Conservation (phyloP, 1,139 yeast species). For the Pichia sp. region DNA sequence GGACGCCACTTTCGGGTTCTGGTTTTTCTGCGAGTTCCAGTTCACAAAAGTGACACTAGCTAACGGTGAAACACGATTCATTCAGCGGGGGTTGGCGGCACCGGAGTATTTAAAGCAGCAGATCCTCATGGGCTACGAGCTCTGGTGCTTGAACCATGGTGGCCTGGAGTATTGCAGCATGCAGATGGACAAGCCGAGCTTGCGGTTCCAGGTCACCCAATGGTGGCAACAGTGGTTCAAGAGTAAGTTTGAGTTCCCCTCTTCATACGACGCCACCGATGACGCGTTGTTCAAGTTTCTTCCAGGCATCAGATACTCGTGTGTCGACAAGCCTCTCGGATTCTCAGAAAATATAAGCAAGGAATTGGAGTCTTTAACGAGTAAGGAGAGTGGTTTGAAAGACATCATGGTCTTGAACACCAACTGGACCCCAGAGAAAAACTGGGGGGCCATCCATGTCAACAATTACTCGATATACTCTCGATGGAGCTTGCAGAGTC, state of each 20-base stretch:
- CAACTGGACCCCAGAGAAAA: conserved; percentile 28
- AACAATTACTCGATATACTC: conserved; percentile 10
- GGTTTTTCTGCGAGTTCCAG: conserved; percentile 26
- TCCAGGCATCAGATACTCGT: conserved; percentile 27
- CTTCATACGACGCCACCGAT: conserved; percentile 22
- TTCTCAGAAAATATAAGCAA: conserved; percentile 26
- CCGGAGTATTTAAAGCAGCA: conserved; percentile 27
- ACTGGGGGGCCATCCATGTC: conserved; percentile 28
- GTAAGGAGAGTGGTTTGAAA: conserved; percentile 14
- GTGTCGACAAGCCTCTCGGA: conserved; percentile 28
- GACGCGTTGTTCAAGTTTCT: conserved; percentile 25
- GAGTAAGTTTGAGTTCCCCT: conserved; percentile 24
- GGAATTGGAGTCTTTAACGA: conserved; percentile 16
- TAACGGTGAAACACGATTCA: conserved; percentile 7
- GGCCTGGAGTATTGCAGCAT: conserved; percentile 13
- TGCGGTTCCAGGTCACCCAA: conserved; percentile 7
- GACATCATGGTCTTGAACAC: conserved; percentile 27
- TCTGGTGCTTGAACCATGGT: conserved; percentile 27
- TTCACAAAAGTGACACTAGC: conserved; percentile 9
- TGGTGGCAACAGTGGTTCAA: conserved; percentile 32
- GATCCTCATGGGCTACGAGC: conserved; percentile 23
- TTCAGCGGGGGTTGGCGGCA: conserved; percentile 26
- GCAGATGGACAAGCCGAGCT: not conserved
- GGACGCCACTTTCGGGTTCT: conserved; percentile 9
- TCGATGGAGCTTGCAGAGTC: conserved; percentile 8